These are phyloP conservation scores for Hirsutella minnesotensis DNA, from an alignment of 2,329 filamentous ascomycete genomes.

Conservation along the genomic window DNA sequence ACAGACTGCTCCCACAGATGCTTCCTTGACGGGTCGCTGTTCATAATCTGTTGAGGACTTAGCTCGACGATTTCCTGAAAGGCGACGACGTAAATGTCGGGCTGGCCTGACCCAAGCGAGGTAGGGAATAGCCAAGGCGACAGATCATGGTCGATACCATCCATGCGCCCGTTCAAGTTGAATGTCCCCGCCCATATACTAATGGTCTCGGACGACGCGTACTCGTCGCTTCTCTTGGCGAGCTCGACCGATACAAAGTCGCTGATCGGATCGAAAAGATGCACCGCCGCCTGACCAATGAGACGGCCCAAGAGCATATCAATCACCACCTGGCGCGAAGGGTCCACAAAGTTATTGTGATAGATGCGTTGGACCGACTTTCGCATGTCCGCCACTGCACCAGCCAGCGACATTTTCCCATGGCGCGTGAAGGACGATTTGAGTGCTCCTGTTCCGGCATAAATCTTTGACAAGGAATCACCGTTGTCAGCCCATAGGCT, in stretches of 20 bases:
- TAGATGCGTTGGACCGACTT: slow-evolving; percentile 92
- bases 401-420: slow-evolving; percentile 91
- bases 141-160: slow-evolving; percentile 68
- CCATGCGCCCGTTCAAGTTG: slow-evolving; percentile 82
- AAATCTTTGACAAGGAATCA: slow-evolving; percentile 86
- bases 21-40: slow-evolving; percentile 79
- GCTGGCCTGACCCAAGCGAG: slow-evolving; percentile 45
- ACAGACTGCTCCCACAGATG: slow-evolving; percentile 81
- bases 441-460: slow-evolving; percentile 88
- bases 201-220: slow-evolving; percentile 61
- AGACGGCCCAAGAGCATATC: slow-evolving; percentile 81
- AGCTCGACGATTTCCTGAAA: slow-evolving; percentile 99
- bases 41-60: slow-evolving; percentile 98
- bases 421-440: slow-evolving; percentile 91
- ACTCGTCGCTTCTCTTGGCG: slow-evolving; percentile 55
- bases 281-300: slow-evolving; percentile 71
- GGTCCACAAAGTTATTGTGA: slow-evolving; percentile 96
- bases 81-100: slow-evolving; percentile 79
- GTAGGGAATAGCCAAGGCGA: slow-evolving; percentile 74
- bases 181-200: slow-evolving; percentile 82
- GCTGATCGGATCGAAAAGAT: slow-evolving; percentile 88
- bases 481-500: slow-evolving; percentile 96
- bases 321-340: slow-evolving; percentile 84
- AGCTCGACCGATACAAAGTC: slow-evolving; percentile 78
- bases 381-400: slow-evolving; percentile 84